Base-by-base conservation (phyloP, 1,284 basidiomycete species). In the Rhodotorula sp. region DNA sequence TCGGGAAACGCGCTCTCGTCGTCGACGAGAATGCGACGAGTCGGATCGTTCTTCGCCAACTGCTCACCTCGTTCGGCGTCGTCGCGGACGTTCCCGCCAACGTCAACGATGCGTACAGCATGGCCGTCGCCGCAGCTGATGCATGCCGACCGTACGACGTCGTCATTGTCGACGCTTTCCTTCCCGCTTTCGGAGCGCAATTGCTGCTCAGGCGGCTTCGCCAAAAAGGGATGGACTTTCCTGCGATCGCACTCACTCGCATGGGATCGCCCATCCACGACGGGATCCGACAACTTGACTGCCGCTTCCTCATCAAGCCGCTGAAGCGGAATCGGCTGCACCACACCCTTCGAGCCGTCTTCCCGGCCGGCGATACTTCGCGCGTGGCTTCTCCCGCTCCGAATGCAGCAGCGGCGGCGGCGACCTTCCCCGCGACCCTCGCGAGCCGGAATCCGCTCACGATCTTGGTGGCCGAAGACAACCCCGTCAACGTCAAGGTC, bases 241-340 rank as follows among this genome's bases (percentile, higher is more conserved):
- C 74, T 3, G 70, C 70, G 1, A 74, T 76, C 43, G 74, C 74
- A 0, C 64, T 76, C 31, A 74, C 74, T 5, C 67, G 74, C 23
- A 76, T 76, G 74, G 74, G 74, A 15, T 66, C 65, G 4, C 74
- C 74, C 4, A 74, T 74, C 62, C 69, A 74, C 66, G 74, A 76
- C n/a, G 74, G 69, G 58, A 65, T 74, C 64, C 69, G 72, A 14
- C 39, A 62, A 31, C 70, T 72, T 29, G 70, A 72, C 52, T 72
- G 73, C 68, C 64, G 54, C 20, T 72, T 74, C 68, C 66, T 76
- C 57, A 76, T 76, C 69, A 76, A 76, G 57, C 74, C 74, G 10
- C 70, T 76, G 66, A 76, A 76, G 64, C 72, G 74, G 26, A 76
- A 74, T 43, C 74, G 74, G 1, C 64, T 76, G 8, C 72, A 74